Evolutionary conservation across 1,284 basidiomycete genomes (phyloP), one percentile per base, ranked within the genome.

Genomic region (Cryptococcus jaspeensis): DNA sequence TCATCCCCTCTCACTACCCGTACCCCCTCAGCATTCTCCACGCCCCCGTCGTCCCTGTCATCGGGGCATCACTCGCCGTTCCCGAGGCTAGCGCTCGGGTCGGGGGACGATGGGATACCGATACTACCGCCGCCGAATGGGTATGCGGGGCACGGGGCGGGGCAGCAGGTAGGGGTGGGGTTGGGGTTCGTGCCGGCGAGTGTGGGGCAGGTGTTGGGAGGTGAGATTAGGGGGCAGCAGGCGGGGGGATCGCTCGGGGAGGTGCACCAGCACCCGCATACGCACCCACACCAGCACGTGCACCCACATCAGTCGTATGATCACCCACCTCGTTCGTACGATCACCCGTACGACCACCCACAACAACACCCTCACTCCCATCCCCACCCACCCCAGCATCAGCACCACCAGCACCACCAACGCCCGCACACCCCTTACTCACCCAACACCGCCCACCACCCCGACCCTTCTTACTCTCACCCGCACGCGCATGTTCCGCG

Each of bases 81-180:
- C 22, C 49, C 58, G 11, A 25, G 55, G 3, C 16, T 59, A 22
- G 55, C 41, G 8, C 35, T 56, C 2, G 47, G 59, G 13, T 43
- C 53, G 22, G 58, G 58, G 22, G 62, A 64, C 44, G 62, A 64
- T 38, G 62, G 62, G 11, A 51, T 61, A 11, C 59, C 62, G 7
- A 55, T 59, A 25, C 35, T 64, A 12, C 63, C 60, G 2, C 38
- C 58, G n/a, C 58, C 61, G 13, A 52, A 39, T 45, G 51, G 53
- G 43, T 57, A 39, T 18, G n/a, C n/a, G n/a, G 28, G 25, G 28
- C 28, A 32, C 28, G 28, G 9, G 28, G 28, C 28, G 28, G 28
- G 5, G 28, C 5, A 32, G 28, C 5, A 4, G 28, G 28, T 9
- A 9, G 28, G 5, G 28, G 28, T 4, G 28, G 28, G 9, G n/a